phyloP scores from a whole-genome alignment of 1,284 basidiomycete genomes.

The Sphaerobolus stellatus region DNA sequence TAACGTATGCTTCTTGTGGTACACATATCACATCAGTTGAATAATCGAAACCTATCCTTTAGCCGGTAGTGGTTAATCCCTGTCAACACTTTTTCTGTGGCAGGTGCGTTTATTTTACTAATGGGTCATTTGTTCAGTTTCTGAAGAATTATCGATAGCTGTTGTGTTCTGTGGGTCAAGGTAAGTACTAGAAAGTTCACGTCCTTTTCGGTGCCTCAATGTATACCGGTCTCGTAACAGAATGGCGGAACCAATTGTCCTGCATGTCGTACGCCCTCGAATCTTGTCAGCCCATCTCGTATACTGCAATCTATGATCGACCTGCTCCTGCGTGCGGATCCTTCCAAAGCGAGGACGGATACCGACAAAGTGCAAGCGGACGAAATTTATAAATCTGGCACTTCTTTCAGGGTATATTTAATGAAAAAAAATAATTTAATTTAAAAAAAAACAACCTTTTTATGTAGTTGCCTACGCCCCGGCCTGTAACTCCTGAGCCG shows the following conservation, averaged over 20 bases:
- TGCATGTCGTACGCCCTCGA: slow-evolving; percentile 67
- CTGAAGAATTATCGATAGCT: slow-evolving; percentile 42
- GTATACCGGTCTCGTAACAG: slow-evolving; percentile 34
- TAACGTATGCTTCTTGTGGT: slow-evolving; percentile 20
- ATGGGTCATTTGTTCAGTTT: slow-evolving; percentile 11
- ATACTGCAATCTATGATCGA: slow-evolving; percentile 69
- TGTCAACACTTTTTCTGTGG: slow-evolving; percentile 86
- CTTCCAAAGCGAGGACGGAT: slow-evolving; percentile 59
- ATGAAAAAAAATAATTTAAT: neutral
- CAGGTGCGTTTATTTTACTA: slow-evolving; percentile 48
- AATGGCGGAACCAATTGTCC: slow-evolving; percentile 80
- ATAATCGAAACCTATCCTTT: neutral
- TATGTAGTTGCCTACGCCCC: slow-evolving; percentile 64
- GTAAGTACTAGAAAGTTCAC: slow-evolving; percentile 64
- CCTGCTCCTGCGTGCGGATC: slow-evolving; percentile 60
- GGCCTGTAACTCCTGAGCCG: slow-evolving; percentile 72
- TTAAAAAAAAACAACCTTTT: neutral
- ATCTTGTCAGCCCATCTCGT: slow-evolving; percentile 63
- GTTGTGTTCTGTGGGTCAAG: slow-evolving; percentile 72
- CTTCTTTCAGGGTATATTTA: slow-evolving; percentile 64
- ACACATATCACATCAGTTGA: neutral
- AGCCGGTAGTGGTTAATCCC: slow-evolving; percentile 71
- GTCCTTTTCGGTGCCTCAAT: neutral
- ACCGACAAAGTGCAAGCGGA: slow-evolving; percentile 74
- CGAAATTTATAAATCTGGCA: slow-evolving; percentile 63